Evolutionary conservation across 805 yeast genomes (phyloP), one percentile per base, ranked within the genome.

Genomic region (Candida ortonii): DNA sequence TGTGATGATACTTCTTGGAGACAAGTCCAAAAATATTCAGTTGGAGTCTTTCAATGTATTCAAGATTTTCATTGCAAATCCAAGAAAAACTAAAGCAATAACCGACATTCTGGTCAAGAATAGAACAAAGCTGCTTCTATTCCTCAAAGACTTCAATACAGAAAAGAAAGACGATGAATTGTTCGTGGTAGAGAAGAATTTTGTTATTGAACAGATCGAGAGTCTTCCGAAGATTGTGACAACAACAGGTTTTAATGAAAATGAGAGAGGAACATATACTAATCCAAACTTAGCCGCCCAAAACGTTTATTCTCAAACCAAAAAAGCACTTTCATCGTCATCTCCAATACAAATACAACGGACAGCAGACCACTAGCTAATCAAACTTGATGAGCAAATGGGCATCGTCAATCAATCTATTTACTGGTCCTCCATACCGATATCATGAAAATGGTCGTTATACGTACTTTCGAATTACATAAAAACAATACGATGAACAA

Each of bases 31-130:
- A 53, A 89, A 89, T 58, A 71, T 93, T 39, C 96, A 89, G 56
- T 61, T 77, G 35, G 97, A 93, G 58, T 88, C 95, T 4, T 93
- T 93, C 55, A 89, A 93, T 46, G 82, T 90, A 23, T 90, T 93
- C 66, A 93, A 90, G 62, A 84, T 89, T 24, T 87, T 93, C 61
- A 88, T 88, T n/a, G 97, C 96, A 4, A 93, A 93, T 59, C 98
- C 98, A 5, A 79, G 82, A 44, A 89, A 89, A 57, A 70, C 87
- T 3, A 87, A 81, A 56, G 77, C 81, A 6, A 78, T 93, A 2
- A 63, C 73, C 34, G 96, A 90, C 58, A 84, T 90, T 14, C 67
- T 93, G 46, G 75, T 80, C 28, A 88, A 89, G 54, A 93, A 93
- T 59, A 78, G 87, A 52, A 83, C 77, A 25, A 85, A 84, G 52